Evolutionary conservation across 2,329 filamentous ascomycete species (phyloP).

Genomic region (Berkeleyomyces basicola): DNA sequence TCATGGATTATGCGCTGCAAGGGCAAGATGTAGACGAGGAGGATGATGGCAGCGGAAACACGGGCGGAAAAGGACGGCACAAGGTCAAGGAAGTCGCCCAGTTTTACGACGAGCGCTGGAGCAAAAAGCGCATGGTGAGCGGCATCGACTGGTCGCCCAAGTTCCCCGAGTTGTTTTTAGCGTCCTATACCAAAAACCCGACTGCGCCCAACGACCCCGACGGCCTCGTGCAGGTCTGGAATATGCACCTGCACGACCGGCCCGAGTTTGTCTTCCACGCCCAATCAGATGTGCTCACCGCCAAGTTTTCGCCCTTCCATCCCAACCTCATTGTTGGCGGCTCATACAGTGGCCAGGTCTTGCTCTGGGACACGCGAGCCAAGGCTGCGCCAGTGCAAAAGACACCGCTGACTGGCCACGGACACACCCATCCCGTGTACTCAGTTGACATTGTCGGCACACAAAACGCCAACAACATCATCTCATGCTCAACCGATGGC

Average conservation of each 20-base stretch:
- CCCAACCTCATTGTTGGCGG: slow-evolving; percentile 92
- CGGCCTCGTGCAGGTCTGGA: slow-evolving; percentile 93
- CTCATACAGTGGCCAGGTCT: slow-evolving; percentile 88
- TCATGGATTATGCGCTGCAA: slow-evolving; percentile 82
- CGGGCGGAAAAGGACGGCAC: slow-evolving; percentile 52
- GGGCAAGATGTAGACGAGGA: slow-evolving; percentile 64
- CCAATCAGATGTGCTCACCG: slow-evolving; percentile 85
- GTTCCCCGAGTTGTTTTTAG: slow-evolving; percentile 81
- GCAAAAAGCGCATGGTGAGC: slow-evolving; percentile 93
- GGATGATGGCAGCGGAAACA: slow-evolving; percentile 58
- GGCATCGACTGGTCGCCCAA: slow-evolving; percentile 91
- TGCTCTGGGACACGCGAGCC: slow-evolving; percentile 91
- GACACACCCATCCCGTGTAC: slow-evolving; percentile 94
- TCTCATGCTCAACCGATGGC: slow-evolving; percentile 91
- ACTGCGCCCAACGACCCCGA: slow-evolving; percentile 87
- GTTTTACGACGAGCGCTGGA: slow-evolving; percentile 91
- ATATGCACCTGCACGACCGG: slow-evolving; percentile 80
- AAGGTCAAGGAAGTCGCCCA: slow-evolving; percentile 77
- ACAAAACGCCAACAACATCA: slow-evolving; percentile 96
- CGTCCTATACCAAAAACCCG: slow-evolving; percentile 94
- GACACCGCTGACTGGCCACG: slow-evolving; percentile 84
- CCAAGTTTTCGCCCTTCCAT: slow-evolving; percentile 97
- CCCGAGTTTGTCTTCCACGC: slow-evolving; percentile 96
- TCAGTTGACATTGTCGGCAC: slow-evolving; percentile 91
- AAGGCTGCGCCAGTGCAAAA: slow-evolving; percentile 85